phyloP scores from a whole-genome alignment of 106 monocot species.

The Gastrodia elata region DNA sequence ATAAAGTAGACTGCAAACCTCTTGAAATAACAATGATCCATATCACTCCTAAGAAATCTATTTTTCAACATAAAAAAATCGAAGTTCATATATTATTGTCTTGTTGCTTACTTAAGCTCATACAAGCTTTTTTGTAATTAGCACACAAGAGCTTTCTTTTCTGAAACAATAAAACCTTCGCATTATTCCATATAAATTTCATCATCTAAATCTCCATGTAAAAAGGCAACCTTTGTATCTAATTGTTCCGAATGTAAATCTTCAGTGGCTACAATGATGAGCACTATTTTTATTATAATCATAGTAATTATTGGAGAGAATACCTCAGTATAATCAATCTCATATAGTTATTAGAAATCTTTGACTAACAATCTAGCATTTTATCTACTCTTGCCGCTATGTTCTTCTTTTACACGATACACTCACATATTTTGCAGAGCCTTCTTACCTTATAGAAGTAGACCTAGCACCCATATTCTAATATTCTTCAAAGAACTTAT shows the following conservation, averaged over 20 bases:
- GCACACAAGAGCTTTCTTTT: neutral
- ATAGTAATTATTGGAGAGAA: conserved; percentile 1
- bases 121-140: neutral
- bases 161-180: neutral
- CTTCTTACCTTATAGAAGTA: neutral
- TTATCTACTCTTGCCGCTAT: neutral
- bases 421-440: neutral
- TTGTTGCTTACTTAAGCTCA: neutral
- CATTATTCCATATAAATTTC: neutral
- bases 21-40: neutral
- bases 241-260: conserved; percentile 1
- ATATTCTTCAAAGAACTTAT: neutral
- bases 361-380: neutral
- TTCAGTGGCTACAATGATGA: neutral
- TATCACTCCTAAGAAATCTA: neutral
- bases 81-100: neutral
- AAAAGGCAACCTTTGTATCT: neutral
- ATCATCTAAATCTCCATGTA: neutral
- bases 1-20: neutral
- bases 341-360: neutral
- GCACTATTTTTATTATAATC: neutral
- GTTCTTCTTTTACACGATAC: neutral
- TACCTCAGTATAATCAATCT: neutral
- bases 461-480: neutral
- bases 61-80: neutral